phyloP scores from a whole-genome alignment of 352 stramenopile genomes.

The Phytophthora pini region DNA sequence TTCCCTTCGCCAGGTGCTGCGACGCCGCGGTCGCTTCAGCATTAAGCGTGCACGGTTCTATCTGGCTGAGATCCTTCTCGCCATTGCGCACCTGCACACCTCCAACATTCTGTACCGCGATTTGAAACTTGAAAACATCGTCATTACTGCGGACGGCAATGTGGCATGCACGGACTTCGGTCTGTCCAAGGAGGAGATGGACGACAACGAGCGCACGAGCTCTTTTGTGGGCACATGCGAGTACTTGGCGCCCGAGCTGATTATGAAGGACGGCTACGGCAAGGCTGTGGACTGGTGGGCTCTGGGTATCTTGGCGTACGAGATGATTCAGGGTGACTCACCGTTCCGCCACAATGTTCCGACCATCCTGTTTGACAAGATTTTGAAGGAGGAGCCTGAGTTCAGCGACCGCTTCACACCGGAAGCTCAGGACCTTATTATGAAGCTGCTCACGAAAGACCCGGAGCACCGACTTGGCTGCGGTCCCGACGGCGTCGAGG shows the following conservation, averaged over 20 bases:
- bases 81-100: constrained; percentile 66
- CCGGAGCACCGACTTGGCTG: constrained; percentile 58
- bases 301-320: constrained; percentile 76
- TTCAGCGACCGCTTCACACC: constrained; percentile 77
- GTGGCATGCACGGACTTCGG: constrained; percentile 79
- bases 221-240: constrained; percentile 81
- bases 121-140: constrained; percentile 81
- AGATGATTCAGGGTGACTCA: constrained; percentile 81
- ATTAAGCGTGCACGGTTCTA: constrained; percentile 79
- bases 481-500: constrained; percentile 63
- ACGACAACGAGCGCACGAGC: constrained; percentile 69
- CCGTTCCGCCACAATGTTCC: constrained; percentile 74
- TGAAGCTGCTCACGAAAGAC: constrained; percentile 64
- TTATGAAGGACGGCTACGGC: constrained; percentile 74
- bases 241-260: constrained; percentile 76
- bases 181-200: constrained; percentile 78
- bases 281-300: constrained; percentile 82
- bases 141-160: constrained; percentile 74
- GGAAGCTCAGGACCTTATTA: constrained; percentile 72
- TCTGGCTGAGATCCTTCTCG: constrained; percentile 69
- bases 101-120: constrained; percentile 80
- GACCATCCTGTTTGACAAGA: constrained; percentile 81
- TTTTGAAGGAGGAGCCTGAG: constrained; percentile 73
- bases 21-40: constrained; percentile 68
- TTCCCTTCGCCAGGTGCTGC: constrained; percentile 70